These are phyloP conservation scores for Areca catechu DNA, from an alignment of 176 grass and related monocot species.

Conservation along the genomic window DNA sequence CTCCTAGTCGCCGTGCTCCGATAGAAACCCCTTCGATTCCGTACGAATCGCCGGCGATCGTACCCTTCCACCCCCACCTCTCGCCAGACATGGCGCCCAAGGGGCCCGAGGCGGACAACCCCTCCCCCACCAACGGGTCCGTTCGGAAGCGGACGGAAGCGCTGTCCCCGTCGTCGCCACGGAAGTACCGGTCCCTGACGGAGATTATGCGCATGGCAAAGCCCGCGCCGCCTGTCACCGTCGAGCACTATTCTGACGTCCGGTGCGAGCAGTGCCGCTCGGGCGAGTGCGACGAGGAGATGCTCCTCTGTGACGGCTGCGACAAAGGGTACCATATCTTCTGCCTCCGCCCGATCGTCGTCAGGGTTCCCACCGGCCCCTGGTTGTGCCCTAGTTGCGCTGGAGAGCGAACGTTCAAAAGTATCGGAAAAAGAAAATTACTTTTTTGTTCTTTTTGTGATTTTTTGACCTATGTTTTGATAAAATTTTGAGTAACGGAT, in stretches of 20 bases:
- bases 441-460: no score
- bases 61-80: no score
- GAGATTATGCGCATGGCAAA: constrained; percentile 57
- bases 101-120: not conserved
- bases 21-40: no score
- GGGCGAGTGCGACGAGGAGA: constrained; percentile 70
- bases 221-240: constrained; percentile 5
- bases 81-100: no score
- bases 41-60: no score
- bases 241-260: constrained; percentile 23
- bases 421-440: constrained; percentile 21
- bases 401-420: constrained; percentile 23
- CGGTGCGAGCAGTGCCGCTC: constrained; percentile 63
- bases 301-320: constrained; percentile 81
- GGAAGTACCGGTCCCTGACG: constrained; percentile 44
- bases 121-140: constrained; percentile 1
- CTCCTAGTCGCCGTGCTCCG: no score
- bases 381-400: constrained; percentile 76
- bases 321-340: constrained; percentile 61
- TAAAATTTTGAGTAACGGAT: no score
- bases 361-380: constrained; percentile 51
- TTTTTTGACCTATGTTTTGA: no score
- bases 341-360: constrained; percentile 76
- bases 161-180: constrained; percentile 38
- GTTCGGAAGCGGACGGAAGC: constrained; percentile 64